These are phyloP conservation scores for Aspergillus carlsbadensis DNA, from an alignment of 495 filamentous ascomycete genomes.

Conservation along the genomic window DNA sequence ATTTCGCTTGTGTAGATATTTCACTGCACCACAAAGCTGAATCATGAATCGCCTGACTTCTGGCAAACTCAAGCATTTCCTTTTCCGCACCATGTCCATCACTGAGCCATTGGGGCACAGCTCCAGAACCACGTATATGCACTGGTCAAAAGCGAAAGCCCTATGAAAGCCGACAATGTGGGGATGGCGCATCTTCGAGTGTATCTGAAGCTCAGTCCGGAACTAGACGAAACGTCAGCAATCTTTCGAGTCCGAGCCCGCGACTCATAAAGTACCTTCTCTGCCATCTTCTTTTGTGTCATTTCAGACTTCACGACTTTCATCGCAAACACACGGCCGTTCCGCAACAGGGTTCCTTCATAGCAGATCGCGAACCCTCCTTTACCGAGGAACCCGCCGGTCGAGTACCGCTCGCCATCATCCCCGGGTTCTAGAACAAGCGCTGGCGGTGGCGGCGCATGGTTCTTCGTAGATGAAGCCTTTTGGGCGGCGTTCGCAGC, in stretches of 20 bases:
- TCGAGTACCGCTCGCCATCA: constrained; percentile 74
- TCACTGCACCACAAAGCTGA: constrained; percentile 92
- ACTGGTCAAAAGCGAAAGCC: constrained; percentile 84
- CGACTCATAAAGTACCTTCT: constrained; percentile 64
- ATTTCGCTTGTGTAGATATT: constrained; percentile 91
- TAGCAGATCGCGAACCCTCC: constrained; percentile 96
- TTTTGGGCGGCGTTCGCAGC: constrained; percentile 45
- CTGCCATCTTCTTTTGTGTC: constrained; percentile 76
- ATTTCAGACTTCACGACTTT: constrained; percentile 91
- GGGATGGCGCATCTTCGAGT: constrained; percentile 92
- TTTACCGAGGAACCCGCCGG: constrained; percentile 83
- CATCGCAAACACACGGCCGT: constrained; percentile 70
- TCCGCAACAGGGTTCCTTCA: constrained; percentile 64
- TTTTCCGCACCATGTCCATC: constrained; percentile 93
- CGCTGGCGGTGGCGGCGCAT: constrained; percentile 74
- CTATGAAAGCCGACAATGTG: constrained; percentile 94
- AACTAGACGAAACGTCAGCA: constrained; percentile 59
- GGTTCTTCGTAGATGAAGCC: constrained; percentile 49
- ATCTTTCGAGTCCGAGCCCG: constrained; percentile 7
- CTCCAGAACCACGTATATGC: constrained; percentile 92
- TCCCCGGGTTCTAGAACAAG: constrained; percentile 73
- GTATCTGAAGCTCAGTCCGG: constrained; percentile 94
- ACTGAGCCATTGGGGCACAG: constrained; percentile 95
- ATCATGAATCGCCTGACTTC: constrained; percentile 90
- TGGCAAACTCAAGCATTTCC: constrained; percentile 82